Evolutionary conservation across 257 asterid species (phyloP), one percentile per base, ranked within the genome.

Genomic region (Scutellaria galericulata): DNA sequence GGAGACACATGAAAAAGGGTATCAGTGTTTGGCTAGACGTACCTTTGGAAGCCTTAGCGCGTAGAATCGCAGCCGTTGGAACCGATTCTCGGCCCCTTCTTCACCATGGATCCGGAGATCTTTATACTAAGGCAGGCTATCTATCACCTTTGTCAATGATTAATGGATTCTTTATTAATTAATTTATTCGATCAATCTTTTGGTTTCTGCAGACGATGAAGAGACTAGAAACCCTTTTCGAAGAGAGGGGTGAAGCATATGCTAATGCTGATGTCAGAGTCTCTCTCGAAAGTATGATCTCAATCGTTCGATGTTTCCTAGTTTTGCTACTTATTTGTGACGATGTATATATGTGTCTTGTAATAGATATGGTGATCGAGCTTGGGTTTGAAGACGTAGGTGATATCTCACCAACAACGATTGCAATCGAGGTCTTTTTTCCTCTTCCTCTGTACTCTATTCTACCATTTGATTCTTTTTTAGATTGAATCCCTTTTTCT

Each of bases 1-100:
- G 99, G 97, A 84, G 84, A 72, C 90, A 94, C 82, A 94, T 94
- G 92, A 85, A 75, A 68, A 89, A 87, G 79, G 99, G 99, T 53
- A 80, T 88, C 39, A 89, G 86, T 67, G 92, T 91, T 64, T 94
- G 97, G 97, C 72, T 94, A 51, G 99, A 94, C 39, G 98, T 94
- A 42, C 95, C 98, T 47, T 80, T 94, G 84, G 90, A 91, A 35
- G 96, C 97, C 79, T 90, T 94, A 83, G 98, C 97, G 31, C 87
- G 84, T 46, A 82, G 96, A 86, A 86, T 92, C 64, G 69, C 90
- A 22, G 83, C 89, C 9, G 89, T 84, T 0, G 97, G 99, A 57
- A 88, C 95, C 39, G 68, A 81, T 73, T 89, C 97, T 37, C 95
- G 99, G 7, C 97, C 99, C 76, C 86, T 94, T 18, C 75, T 91